Evolutionary conservation across 116 monocot genomes (phyloP), one percentile per base, ranked within the genome.

Genomic region (Iris pallida): DNA sequence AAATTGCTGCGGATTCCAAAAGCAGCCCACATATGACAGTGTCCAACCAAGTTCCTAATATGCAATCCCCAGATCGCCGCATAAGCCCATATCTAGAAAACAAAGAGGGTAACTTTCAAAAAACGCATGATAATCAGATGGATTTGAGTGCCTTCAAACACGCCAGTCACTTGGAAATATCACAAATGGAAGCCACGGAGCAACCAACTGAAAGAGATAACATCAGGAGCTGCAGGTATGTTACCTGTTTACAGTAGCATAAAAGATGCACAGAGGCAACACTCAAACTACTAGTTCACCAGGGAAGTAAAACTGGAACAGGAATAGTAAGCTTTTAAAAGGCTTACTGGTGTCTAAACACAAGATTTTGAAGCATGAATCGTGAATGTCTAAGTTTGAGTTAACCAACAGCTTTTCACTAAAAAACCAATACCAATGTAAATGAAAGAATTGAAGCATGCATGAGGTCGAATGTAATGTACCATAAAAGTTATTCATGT

Each of bases 11-110:
- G 41, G 7, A 4, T 53, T 17, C 47, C 65, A 73, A 57, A 30
- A 42, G 65, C 66, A 42, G 64, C 57, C 66, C 64, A 65, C 47
- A 57, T 48, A 73, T 49, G 48, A 67, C 42, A 48, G 59, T 57
- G 57, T 78, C 81, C 78, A 72, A 82, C 57, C 79, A 78, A 79
- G 54, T 76, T 74, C 80, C 74, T 85, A 85, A 44, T 74, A 74
- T 62, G 72, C 79, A 86, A 75, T 81, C 75, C 86, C 85, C 73
- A 80, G 74, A 78, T 78, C 68, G 68, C 81, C 52, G 79, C 86
- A 78, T 63, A 85, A 81, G 73, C 73, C 78, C 80, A 62, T 47
- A 81, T 81, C 78, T 81, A 82, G 66, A 76, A 85, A 76, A 78
- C 57, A 83, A 71, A 71, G 66, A 82, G 64, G 75, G 67, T 45